Evolutionary conservation across 164 flowering plant genomes (phyloP).

Genomic region (Warburgia ugandensis): DNA sequence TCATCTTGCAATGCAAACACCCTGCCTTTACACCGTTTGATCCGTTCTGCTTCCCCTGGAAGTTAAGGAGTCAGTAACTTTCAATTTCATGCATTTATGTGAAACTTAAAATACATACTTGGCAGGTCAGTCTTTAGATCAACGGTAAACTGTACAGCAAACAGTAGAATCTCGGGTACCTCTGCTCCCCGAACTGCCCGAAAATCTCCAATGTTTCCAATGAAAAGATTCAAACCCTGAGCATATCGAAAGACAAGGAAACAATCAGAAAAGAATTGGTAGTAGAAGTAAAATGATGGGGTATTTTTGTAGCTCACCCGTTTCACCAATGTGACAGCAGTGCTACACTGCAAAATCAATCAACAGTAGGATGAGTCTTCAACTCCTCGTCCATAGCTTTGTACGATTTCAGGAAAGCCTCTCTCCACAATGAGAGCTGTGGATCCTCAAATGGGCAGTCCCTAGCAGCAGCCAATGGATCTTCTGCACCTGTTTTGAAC

Average conservation of each 20-base stretch:
- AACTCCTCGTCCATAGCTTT: slow-evolving; percentile 92
- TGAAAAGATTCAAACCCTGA: slow-evolving; percentile 84
- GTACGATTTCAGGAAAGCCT: slow-evolving; percentile 69
- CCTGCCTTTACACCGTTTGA: slow-evolving; percentile 84
- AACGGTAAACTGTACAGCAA: slow-evolving; percentile 72
- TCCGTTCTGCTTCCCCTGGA: slow-evolving; percentile 90
- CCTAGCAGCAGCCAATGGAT: slow-evolving; percentile 19
- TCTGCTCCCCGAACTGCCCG: slow-evolving; percentile 85
- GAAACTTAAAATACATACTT: slow-evolving; percentile 56
- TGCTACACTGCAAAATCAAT: slow-evolving; percentile 94
- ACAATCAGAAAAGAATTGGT: not conserved
- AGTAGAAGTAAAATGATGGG: too few relatives aligned
- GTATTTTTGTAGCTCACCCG: slow-evolving; percentile 41
- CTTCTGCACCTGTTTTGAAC: slow-evolving; percentile 29
- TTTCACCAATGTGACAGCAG: slow-evolving; percentile 79
- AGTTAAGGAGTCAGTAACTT: slow-evolving; percentile 6
- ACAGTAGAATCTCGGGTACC: slow-evolving; percentile 49
- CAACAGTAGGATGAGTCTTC: slow-evolving; percentile 66
- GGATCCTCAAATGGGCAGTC: slow-evolving; percentile 41
- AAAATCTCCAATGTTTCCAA: slow-evolving; percentile 90
- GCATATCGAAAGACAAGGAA: slow-evolving; percentile 3
- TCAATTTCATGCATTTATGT: not conserved
- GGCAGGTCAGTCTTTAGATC: slow-evolving; percentile 92
- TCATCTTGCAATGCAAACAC: slow-evolving; percentile 97
- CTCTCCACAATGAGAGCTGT: slow-evolving; percentile 50